These are phyloP conservation scores for Panicum virgatum DNA, from an alignment of 202 grass and related monocot species.

Conservation along the genomic window DNA sequence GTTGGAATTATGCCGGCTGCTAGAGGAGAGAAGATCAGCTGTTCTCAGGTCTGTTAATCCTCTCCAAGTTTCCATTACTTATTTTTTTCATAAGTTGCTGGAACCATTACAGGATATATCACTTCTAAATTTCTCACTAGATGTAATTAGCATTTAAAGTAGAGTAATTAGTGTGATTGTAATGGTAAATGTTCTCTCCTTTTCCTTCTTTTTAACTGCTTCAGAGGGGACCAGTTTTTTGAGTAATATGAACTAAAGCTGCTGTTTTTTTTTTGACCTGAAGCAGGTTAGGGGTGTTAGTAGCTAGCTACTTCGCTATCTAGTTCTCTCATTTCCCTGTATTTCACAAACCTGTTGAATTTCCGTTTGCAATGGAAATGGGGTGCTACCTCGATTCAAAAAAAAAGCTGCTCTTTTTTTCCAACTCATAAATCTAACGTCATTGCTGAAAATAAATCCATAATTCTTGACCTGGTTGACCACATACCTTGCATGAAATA, in stretches of 20 bases:
- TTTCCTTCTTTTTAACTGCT: slow-evolving; percentile 10
- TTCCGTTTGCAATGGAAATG: no score
- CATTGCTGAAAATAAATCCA: not conserved
- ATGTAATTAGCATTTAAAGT: not conserved
- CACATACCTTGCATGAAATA: not conserved
- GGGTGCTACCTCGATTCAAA: no score
- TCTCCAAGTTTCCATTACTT: slow-evolving; percentile 9
- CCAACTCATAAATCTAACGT: not conserved
- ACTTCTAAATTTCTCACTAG: not conserved
- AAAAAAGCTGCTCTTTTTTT: no score
- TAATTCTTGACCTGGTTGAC: slow-evolving; percentile 2
- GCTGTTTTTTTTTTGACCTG: no score
- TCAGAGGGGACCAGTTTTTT: not conserved
- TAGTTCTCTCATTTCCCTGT: no score
- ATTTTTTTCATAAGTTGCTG: slow-evolving; percentile 29
- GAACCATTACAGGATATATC: slow-evolving; percentile 21
- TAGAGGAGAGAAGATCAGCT: slow-evolving; percentile 95
- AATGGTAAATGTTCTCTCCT: not conserved
- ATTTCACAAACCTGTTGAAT: no score
- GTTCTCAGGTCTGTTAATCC: slow-evolving; percentile 70
- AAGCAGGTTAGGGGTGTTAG: no score
- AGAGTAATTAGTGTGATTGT: not conserved
- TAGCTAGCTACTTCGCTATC: no score
- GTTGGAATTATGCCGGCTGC: slow-evolving; percentile 78
- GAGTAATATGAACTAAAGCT: slow-evolving; percentile 1